Evolutionary conservation across 2,329 filamentous ascomycete species (phyloP).

Genomic region (Alternaria longipes): DNA sequence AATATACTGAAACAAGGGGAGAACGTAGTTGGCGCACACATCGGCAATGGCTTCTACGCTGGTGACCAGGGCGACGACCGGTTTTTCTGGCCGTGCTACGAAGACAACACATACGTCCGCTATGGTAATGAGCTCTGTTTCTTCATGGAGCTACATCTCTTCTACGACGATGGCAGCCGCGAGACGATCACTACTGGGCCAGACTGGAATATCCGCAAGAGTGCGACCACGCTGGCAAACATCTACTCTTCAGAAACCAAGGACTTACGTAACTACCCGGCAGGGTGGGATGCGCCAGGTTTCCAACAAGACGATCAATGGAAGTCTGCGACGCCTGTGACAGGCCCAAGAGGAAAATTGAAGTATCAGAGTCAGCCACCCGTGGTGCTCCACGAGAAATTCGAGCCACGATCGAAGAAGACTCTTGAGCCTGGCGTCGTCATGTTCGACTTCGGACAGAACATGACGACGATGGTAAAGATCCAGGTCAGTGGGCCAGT

Average conservation of each 20-base stretch:
- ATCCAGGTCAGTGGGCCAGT: slow-evolving; percentile 37
- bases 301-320: slow-evolving; percentile 44
- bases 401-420: slow-evolving; percentile 38
- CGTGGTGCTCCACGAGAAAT: slow-evolving; percentile 50
- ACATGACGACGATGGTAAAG: slow-evolving; percentile 46
- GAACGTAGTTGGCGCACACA: slow-evolving; percentile 51
- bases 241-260: not conserved
- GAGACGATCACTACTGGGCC: not conserved
- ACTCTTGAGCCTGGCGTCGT: slow-evolving; percentile 35
- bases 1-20: slow-evolving; percentile 40
- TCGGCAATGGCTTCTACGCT: slow-evolving; percentile 58
- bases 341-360: slow-evolving; percentile 52
- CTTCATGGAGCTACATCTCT: not conserved
- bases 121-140: not conserved
- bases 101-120: slow-evolving; percentile 52
- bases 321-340: slow-evolving; percentile 50
- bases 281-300: slow-evolving; percentile 40
- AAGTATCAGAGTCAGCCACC: slow-evolving; percentile 55
- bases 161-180: not conserved
- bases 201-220: not conserved
- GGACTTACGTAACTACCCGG: not conserved
- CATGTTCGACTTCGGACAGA: slow-evolving; percentile 47
- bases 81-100: slow-evolving; percentile 57
- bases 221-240: not conserved
- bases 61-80: slow-evolving; percentile 54